Evolutionary conservation across 202 grass and related monocot genomes (phyloP).

Genomic region (Bolboschoenoplectus hybrid): DNA sequence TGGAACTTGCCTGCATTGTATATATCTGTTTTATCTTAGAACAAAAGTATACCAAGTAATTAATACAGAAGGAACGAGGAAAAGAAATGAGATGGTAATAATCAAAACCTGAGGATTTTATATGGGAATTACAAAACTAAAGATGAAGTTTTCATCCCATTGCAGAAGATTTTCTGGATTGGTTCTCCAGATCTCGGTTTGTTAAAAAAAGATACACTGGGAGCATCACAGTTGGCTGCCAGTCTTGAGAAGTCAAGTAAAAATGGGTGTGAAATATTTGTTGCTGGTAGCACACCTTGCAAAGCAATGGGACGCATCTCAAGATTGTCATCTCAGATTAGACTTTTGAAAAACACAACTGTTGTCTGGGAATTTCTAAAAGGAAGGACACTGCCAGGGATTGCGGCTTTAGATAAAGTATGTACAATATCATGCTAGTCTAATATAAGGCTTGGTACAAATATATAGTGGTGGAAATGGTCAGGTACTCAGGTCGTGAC

Average conservation of each 20-base stretch:
- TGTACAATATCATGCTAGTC: conserved; percentile 39
- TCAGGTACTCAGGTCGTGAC: not conserved
- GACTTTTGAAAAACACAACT: conserved; percentile 56
- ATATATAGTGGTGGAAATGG: not conserved
- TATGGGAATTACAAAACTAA: conserved; percentile 1
- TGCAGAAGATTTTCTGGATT: conserved; percentile 87
- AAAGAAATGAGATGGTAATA: not conserved
- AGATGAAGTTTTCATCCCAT: conserved; percentile 38
- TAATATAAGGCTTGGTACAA: not conserved
- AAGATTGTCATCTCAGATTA: conserved; percentile 47
- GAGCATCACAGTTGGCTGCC: conserved; percentile 53
- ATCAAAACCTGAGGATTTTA: not conserved
- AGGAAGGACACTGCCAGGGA: conserved; percentile 77
- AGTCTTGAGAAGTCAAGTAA: conserved; percentile 58
- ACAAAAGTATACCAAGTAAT: conserved; percentile 5
- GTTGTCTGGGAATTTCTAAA: conserved; percentile 91
- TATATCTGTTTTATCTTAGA: conserved; percentile 4
- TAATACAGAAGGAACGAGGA: not conserved
- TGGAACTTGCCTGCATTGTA: not conserved
- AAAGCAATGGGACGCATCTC: conserved; percentile 53
- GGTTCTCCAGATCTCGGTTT: conserved; percentile 57
- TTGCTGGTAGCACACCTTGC: conserved; percentile 69
- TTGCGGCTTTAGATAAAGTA: conserved; percentile 97
- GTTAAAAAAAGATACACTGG: conserved; percentile 45
- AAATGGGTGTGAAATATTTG: conserved; percentile 58